These are phyloP conservation scores for Silene noctiflora DNA, from an alignment of 179 eudicot species.

Conservation along the genomic window DNA sequence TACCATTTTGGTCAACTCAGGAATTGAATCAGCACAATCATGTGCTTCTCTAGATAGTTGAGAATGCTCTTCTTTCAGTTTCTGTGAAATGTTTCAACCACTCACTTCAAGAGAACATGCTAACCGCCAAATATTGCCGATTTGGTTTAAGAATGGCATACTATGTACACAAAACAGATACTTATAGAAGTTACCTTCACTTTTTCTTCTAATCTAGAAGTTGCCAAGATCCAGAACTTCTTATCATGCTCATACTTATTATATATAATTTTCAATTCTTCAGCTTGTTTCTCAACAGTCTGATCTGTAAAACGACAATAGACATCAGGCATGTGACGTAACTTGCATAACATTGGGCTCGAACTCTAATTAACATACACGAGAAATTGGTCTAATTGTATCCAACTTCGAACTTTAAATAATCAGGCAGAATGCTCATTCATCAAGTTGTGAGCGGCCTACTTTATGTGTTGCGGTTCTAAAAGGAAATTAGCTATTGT, in stretches of 20 bases:
- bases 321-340: background rate
- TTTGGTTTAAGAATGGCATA: background rate
- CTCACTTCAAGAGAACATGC: background rate
- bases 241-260: constrained; percentile 66
- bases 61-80: constrained; percentile 69
- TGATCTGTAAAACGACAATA: constrained; percentile 41
- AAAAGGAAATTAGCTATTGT: no score
- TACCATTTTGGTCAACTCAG: constrained; percentile 77
- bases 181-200: constrained; percentile 53
- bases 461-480: no score
- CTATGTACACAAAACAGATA: background rate
- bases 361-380: no score
- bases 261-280: constrained; percentile 49
- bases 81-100: constrained; percentile 34
- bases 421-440: no score
- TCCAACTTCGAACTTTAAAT: no score
- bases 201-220: constrained; percentile 53
- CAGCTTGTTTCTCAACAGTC: constrained; percentile 69
- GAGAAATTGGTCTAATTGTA: no score
- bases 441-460: no score
- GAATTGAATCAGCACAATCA: constrained; percentile 77
- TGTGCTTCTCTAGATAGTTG: constrained; percentile 79
- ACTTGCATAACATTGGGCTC: no score
- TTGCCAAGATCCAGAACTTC: constrained; percentile 60
- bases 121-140: background rate